These are phyloP conservation scores for Batrachochytrium dendrobatidis DNA, from an alignment of 371 early-diverging fungal species.

Conservation along the genomic window DNA sequence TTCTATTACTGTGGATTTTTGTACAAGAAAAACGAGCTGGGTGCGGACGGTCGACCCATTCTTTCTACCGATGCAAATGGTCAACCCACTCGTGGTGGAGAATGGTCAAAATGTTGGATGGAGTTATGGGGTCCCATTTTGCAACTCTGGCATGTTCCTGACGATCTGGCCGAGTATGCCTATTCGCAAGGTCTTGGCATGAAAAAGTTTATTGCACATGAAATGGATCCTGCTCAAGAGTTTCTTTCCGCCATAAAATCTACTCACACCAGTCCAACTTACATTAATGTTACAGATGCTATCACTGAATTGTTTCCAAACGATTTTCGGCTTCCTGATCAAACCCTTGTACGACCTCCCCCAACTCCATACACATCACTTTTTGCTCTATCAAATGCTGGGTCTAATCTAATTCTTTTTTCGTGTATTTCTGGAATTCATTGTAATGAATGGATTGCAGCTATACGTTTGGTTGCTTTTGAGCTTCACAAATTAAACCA, in stretches of 20 bases:
- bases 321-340: conserved; percentile 15
- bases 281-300: conserved; percentile 24
- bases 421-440: conserved; percentile 31
- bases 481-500: conserved; percentile 32
- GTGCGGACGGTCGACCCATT: conserved; percentile 11
- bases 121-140: conserved; percentile 29
- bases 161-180: conserved; percentile 23
- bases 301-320: conserved; percentile 29
- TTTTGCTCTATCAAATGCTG: conserved; percentile 27
- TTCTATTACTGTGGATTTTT: conserved; percentile 16
- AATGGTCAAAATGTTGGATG: conserved; percentile 31
- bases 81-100: conserved; percentile 9
- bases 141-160: conserved; percentile 25
- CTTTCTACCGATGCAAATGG: conserved; percentile 4
- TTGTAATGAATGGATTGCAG: conserved; percentile 36
- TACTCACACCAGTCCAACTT: conserved; percentile 10
- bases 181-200: conserved; percentile 25
- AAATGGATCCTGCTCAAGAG: conserved; percentile 23
- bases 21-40: conserved; percentile 23
- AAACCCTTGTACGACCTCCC: conserved; percentile 20
- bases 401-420: conserved; percentile 30
- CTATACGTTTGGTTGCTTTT: conserved; percentile 32
- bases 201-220: conserved; percentile 25
- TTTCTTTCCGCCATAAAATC: conserved; percentile 26
- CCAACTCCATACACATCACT: conserved; percentile 37